Percentiles rank a stretch among this genome's conserved stretches.
These are phyloP conservation scores for Pythium utonaiense DNA, from an alignment of 352 stramenopile genomes.

Conservation along the genomic window DNA sequence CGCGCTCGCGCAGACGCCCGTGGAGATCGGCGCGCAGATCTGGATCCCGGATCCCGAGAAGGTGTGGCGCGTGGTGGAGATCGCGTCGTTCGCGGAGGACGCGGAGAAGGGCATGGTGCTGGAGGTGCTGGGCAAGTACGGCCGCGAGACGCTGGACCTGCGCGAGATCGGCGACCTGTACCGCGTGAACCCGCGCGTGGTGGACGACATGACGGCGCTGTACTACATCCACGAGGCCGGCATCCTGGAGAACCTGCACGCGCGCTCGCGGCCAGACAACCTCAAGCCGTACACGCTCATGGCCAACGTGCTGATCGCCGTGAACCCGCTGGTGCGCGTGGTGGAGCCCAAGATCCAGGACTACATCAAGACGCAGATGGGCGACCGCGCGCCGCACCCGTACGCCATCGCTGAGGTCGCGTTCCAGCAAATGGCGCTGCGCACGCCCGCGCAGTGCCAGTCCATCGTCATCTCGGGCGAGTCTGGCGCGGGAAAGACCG, in stretches of 20 bases:
- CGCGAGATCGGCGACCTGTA: slow-evolving; percentile 84
- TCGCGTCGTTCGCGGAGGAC: slow-evolving; percentile 54
- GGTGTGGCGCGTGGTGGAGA: slow-evolving; percentile 84
- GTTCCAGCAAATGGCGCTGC: slow-evolving; percentile 87
- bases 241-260: slow-evolving; percentile 78
- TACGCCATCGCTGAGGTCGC: slow-evolving; percentile 85
- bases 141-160: slow-evolving; percentile 70
- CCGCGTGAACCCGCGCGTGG: slow-evolving; percentile 80
- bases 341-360: slow-evolving; percentile 83
- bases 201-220: slow-evolving; percentile 85
- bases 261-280: slow-evolving; percentile 69
- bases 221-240: slow-evolving; percentile 90
- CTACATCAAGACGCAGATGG: slow-evolving; percentile 89
- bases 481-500: slow-evolving; percentile 83
- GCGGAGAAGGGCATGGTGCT: slow-evolving; percentile 65
- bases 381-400: slow-evolving; percentile 74
- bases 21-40: slow-evolving; percentile 79
- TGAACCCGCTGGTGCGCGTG: slow-evolving; percentile 79
- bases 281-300: slow-evolving; percentile 85
- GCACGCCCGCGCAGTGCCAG: slow-evolving; percentile 76
- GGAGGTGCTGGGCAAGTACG: slow-evolving; percentile 66
- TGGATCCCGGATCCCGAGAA: slow-evolving; percentile 82
- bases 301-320: slow-evolving; percentile 85
- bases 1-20: slow-evolving; percentile 58
- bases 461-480: slow-evolving; percentile 88